phyloP scores from a whole-genome alignment of 768 basidiomycete genomes.

The Nidularia pulvinata region DNA sequence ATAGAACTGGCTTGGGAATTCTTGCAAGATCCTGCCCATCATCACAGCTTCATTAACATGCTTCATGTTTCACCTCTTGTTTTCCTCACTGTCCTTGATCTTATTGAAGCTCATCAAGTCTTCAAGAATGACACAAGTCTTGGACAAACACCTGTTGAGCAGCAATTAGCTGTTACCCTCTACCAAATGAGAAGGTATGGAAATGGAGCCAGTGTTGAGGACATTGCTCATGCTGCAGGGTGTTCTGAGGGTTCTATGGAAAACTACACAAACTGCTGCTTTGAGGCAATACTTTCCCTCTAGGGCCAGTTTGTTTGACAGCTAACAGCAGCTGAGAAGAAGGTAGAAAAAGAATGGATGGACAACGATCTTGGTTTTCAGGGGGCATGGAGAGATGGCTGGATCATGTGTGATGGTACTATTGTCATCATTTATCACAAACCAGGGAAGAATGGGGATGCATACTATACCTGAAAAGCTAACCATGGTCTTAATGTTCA shows the following conservation, averaged over 20 bases:
- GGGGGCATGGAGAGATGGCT: conserved; percentile 25
- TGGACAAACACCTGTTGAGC: conserved; percentile 14
- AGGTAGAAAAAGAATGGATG: conserved; percentile 26
- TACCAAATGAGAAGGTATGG: conserved; percentile 17
- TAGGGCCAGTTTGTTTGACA: conserved; percentile 2
- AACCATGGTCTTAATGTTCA: conserved; percentile 32
- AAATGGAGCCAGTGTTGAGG: conserved; percentile 14
- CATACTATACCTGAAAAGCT: conserved; percentile 25
- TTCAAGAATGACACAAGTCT: conserved; percentile 16
- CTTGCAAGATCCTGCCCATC: conserved; percentile 7
- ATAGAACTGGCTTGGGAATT: conserved; percentile 14
- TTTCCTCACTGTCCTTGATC: conserved; percentile 7
- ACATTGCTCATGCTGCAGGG: conserved; percentile 15
- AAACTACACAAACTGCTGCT: conserved; percentile 6
- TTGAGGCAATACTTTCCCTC: conserved; percentile 5
- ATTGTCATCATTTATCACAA: conserved; percentile 18
- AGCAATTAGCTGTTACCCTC: conserved; percentile 19
- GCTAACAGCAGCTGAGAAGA: conserved; percentile 20
- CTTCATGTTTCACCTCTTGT: conserved; percentile 9
- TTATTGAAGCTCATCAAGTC: conserved; percentile 10
- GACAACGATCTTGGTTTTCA: conserved; percentile 21
- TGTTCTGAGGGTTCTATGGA: conserved; percentile 8
- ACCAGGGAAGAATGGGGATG: conserved; percentile 23
- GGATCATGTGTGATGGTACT: conserved; percentile 27
- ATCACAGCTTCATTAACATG: conserved; percentile 11